Evolutionary conservation across 805 yeast genomes (phyloP), one percentile per base, ranked within the genome.

Genomic region (Starmera amethionina): DNA sequence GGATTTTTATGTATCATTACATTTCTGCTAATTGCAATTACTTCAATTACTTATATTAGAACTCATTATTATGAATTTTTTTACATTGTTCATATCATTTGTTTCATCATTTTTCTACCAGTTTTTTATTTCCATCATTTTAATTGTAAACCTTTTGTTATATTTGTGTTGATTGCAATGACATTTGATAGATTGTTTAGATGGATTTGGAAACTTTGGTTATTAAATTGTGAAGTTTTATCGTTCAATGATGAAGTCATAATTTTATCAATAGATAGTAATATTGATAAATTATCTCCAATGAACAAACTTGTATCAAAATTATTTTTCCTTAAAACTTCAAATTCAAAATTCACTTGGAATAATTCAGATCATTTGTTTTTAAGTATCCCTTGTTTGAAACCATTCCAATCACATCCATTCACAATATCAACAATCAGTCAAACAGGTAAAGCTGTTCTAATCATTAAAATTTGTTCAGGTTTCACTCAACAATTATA

Each of bases 361-460:
- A 32, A 39, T 5, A 41, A 48, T n/a, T 38, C 58, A 8, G 48
- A 47, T 36, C 59, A 55, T 41, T 35, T 55, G 14, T 55, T 52
- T 34, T 39, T 53, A 5, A 47, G 45, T 7, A 48, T 55, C 3
- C 58, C 59, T 7, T 30, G 29, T 3, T 40, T 54, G 12, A 40
- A 37, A 4, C 3, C 42, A 15, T 43, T 46, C 29, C 52, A 55
- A 38, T 43, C 58, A 4, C 58, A 55, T 32, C 59, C 59, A n/a
- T 53, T 55, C 39, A 55, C 58, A 6, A 52, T 55, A 19, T 52
- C 57, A 8, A 48, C 54, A 2, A 18, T 45, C 1, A 40, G 48
- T 9, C 28, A 36, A 13, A 34, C 32, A 3, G 33, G 42, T 8
- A 38, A 37, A 2, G 35, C 42, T 5, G 12, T 40, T 5, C 27